A percentile compares a stretch with the other conserved stretches of the same genome.
These are phyloP conservation scores for Papiliotrema flavescens DNA, from an alignment of 1,284 basidiomycete species.

Conservation along the genomic window DNA sequence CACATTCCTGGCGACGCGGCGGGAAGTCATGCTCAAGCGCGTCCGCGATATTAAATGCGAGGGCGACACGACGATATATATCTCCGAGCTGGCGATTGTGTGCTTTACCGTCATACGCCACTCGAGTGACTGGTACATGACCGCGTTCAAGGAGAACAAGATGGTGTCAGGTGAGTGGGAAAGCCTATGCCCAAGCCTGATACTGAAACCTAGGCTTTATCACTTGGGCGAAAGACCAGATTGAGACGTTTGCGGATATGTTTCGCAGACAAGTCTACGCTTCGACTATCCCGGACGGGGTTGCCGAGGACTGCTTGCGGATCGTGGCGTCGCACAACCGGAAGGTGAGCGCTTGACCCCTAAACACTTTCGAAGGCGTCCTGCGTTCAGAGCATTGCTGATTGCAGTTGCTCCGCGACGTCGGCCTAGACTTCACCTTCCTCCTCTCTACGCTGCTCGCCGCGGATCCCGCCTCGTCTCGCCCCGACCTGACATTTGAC, in stretches of 20 bases:
- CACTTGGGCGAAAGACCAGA: conserved; percentile 85
- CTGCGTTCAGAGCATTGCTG: background rate
- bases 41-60: conserved; percentile 85
- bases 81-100: conserved; percentile 48
- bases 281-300: conserved; percentile 64
- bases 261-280: conserved; percentile 90
- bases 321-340: conserved; percentile 73
- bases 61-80: conserved; percentile 59
- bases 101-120: conserved; percentile 53
- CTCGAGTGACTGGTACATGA: conserved; percentile 96
- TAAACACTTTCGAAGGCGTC: background rate
- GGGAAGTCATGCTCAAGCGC: conserved; percentile 68
- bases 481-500: conserved; percentile 15
- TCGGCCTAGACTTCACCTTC: conserved; percentile 86
- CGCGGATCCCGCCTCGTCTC: conserved; percentile 16
- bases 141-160: conserved; percentile 90
- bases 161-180: conserved; percentile 74
- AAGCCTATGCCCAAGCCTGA: background rate
- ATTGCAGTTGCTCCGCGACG: conserved; percentile 77
- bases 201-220: conserved; percentile 66
- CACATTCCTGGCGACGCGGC: conserved; percentile 76
- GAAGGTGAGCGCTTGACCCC: conserved; percentile 57
- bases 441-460: conserved; percentile 67
- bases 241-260: conserved; percentile 76
- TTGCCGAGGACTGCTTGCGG: conserved; percentile 69